Base-by-base conservation (phyloP, 2,329 filamentous ascomycete species). In the Sphaerostilbella broomeana region DNA sequence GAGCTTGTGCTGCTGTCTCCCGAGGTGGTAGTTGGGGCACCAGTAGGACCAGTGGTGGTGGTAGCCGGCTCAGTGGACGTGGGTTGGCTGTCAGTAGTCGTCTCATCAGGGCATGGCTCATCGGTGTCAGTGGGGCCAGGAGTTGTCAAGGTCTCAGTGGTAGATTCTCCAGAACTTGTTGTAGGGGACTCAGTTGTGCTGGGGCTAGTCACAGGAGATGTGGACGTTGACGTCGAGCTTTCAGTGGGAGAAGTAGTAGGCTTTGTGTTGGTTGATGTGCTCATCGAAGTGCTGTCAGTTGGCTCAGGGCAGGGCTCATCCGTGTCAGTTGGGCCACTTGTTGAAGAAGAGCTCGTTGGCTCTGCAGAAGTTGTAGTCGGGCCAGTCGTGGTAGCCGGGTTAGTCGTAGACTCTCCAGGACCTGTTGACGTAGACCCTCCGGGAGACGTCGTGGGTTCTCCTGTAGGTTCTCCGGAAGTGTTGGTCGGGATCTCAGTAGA, bases 261-360 rank as follows among this genome's bases (percentile, higher is more conserved):
- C 6, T 15, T 13, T 5, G 4, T 15, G 15, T 10, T 11, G 6
- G 26, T 7, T 15, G 26, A 15, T 6, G 26, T 11, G 26, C 9
- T 11, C 15, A 7, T 19, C 7, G 30, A 20, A 11, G 5, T 19
- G 18, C 9, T 21, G 12, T 34, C 25, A 5, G 40, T 35, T 12
- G 38, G 32, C 13, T 35, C 32, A 21, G 28, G n/a, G 5, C 31
- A 41, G 19, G 30, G 19, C 13, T 33, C 31, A 4, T 35, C 26
- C 2, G 21, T 19, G 6, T 27, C 30, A 6, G 34, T 17, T n/a
- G 43, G 31, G n/a, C 28, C 22, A 2, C 39, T 18, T 12, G 43
- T 38, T 10, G 45, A 17, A 5, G 31, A 31, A 4, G 38, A 24
- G 11, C 34, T 26, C 18, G 41, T 44, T 12, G 37, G 28, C n/a